Base-by-base conservation (phyloP, 2,329 filamentous ascomycete genomes). In the Cladosporium sp. region DNA sequence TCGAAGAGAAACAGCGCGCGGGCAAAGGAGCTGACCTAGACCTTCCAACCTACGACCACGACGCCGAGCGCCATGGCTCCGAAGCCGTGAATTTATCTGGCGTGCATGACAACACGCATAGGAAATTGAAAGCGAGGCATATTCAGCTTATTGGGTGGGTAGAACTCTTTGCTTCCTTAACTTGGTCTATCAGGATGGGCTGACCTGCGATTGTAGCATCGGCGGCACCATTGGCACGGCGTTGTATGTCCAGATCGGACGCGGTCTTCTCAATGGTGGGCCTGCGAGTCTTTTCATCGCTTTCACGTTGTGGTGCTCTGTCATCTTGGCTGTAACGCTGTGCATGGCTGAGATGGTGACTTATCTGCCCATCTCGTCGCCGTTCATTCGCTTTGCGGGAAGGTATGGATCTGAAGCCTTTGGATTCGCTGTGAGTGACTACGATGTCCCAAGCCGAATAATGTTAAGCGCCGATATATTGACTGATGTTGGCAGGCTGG, bases 351-450 rank as follows among this genome's bases (percentile, higher is more conserved):
- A 92, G 75, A 91, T 92, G 89, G 89, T 91, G 8, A 90, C 89
- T 0, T 91, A 90, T 69, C 80, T 91, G 2, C 90, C 91, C 8
- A 90, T 93, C 63, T 91, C 89, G 0, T 91, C 89, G 48, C 89
- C 90, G 0, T 93, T 93, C 75, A 90, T 93, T 73, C 87, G 89
- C 28, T 91, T 93, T 71, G 90, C 90, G 4, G 89, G 89, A 16
- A 85, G 89, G 56, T 92, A 87, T 69, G 89, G 92, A 32, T 90
- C 92, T 70, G 89, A 91, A 69, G 88, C 89, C 2, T 90, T 92
- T 66, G 82, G 68, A 78, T 88, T 71, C 21, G 71, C 71, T 25
- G 56, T 57, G 11, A 34, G 53, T 57, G 14, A 10, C 18, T 21
- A n/a, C 1, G 7, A 26, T 18, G 1, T 16, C 16, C 18, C 49